These are phyloP conservation scores for Metschnikowia koreensis DNA, from an alignment of 805 yeast species.

Conservation along the genomic window DNA sequence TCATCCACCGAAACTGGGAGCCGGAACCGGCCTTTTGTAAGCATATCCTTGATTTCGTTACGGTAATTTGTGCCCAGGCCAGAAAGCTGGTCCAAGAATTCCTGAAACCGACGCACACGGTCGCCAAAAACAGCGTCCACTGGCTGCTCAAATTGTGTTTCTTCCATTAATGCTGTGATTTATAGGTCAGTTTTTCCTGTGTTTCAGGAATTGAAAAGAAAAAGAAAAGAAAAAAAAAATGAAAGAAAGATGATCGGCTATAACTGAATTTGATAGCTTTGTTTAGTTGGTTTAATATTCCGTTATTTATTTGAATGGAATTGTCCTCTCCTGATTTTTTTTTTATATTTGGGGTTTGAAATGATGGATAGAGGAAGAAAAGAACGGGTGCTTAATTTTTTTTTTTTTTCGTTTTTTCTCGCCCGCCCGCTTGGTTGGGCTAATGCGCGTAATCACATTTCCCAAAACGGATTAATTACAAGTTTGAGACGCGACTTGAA, in stretches of 20 bases:
- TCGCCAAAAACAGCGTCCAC: constrained; percentile 62
- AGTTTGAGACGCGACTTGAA: too few species aligned
- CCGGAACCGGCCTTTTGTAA: constrained; percentile 63
- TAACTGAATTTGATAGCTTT: too few species aligned
- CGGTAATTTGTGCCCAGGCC: constrained; percentile 61
- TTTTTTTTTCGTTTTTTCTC: neutral
- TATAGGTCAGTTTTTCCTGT: too few species aligned
- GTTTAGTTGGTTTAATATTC: neutral
- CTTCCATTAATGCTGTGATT: constrained; percentile 19
- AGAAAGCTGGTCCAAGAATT: constrained; percentile 62
- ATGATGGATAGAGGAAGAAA: neutral
- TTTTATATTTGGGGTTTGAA: neutral
- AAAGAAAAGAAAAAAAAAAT: too few species aligned
- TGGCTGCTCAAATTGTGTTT: constrained; percentile 30
- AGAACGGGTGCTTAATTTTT: neutral
- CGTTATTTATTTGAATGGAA: too few species aligned
- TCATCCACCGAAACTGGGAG: constrained; percentile 81
- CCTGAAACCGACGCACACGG: constrained; percentile 84
- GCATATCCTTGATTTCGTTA: constrained; percentile 69
- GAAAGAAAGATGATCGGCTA: too few species aligned
- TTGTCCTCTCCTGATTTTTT: neutral
- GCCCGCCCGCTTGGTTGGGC: neutral
- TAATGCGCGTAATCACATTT: constrained; percentile 20
- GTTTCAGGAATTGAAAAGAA: too few species aligned
- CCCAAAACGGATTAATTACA: constrained; percentile 8